These are phyloP conservation scores for Cryphonectria naterciae DNA, from an alignment of 2,329 filamentous ascomycete genomes.

Conservation along the genomic window DNA sequence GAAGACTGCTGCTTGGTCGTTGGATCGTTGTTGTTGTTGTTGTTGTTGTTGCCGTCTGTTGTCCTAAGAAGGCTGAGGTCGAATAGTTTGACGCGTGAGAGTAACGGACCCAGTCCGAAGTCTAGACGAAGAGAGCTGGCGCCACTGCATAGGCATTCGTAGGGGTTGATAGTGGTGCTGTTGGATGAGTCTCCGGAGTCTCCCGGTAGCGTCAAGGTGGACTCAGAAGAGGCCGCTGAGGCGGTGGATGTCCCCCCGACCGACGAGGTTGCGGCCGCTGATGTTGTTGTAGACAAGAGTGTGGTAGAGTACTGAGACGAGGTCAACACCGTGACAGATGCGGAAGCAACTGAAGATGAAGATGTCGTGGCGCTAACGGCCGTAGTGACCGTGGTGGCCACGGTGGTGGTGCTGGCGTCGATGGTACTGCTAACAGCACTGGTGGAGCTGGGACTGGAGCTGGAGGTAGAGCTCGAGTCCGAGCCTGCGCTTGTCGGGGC, in stretches of 20 bases:
- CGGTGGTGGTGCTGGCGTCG: background rate
- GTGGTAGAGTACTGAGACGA: slow-evolving; percentile 11
- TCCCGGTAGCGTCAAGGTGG: slow-evolving; percentile 16
- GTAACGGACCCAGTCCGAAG: slow-evolving; percentile 16
- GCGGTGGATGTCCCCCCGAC: slow-evolving; percentile 26
- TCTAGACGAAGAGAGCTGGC: slow-evolving; percentile 2
- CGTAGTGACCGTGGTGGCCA: slow-evolving; percentile 1
- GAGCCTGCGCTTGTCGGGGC: slow-evolving; percentile 3
- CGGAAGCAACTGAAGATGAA: background rate
- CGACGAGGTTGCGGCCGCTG: slow-evolving; percentile 24
- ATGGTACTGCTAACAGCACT: background rate
- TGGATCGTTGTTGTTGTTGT: background rate
- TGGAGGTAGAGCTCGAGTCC: background rate
- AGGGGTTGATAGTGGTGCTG: slow-evolving; percentile 9
- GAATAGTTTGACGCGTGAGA: slow-evolving; percentile 7
- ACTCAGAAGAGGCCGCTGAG: slow-evolving; percentile 20
- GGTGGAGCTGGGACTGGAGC: slow-evolving; percentile 5
- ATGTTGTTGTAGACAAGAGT: slow-evolving; percentile 16
- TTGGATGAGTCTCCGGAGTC: background rate
- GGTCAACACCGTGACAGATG: slow-evolving; percentile 10
- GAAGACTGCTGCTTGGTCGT: slow-evolving; percentile 11
- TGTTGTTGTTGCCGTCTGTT: background rate
- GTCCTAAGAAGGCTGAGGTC: background rate
- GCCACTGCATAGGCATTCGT: slow-evolving; percentile 21
- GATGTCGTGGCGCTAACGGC: background rate